Evolutionary conservation across 805 yeast species (phyloP), one percentile per base, ranked within the genome.

Genomic region (Brettanomyces custersianus): DNA sequence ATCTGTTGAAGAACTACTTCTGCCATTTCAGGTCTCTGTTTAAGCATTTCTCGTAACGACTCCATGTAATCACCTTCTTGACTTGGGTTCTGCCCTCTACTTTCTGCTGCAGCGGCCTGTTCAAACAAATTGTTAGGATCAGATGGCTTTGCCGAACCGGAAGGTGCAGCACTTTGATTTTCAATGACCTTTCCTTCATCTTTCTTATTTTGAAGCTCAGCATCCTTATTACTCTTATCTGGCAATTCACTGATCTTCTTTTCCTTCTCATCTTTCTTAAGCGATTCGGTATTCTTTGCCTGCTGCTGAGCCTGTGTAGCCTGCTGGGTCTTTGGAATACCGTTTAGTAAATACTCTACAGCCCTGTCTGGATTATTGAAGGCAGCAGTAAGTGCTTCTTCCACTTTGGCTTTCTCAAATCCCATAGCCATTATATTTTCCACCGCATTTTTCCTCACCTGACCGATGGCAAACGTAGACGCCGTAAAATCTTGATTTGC

Each of bases 311-410:
- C 22, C 5, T 44, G 44, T 13, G 26, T 7, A 7, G 37, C 37
- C 13, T 36, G 42, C 4, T 39, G 38, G 35, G 46, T 56, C 49
- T 80, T 90, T 17, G 96, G 95, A 30, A 90, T 74, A 3, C 96
- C 97, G 32, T 88, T 85, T 45, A 92, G 65, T 34, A 92, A 67
- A 57, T 90, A 88, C 57, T 92, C 98, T 11, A 92, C 97, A 0
- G 98, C 98, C 51, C 98, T 77, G 56, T 90, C 97, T 16, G 98
- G 97, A 60, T 92, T 88, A 63, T 90, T 90, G 65, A 77, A 92
- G 1, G 98, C 97, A 12, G 95, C 95, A 48, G 94, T 77, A 55
- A 92, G 65, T 0, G 98, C 98, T 31, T 77, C 73, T 60, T 85
- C 94, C 19, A 86, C 96, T 54, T 85, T 84, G 13, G 75, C 71